Base-by-base conservation (phyloP, 1,284 basidiomycete species). In the Rhizoctonia solani region DNA sequence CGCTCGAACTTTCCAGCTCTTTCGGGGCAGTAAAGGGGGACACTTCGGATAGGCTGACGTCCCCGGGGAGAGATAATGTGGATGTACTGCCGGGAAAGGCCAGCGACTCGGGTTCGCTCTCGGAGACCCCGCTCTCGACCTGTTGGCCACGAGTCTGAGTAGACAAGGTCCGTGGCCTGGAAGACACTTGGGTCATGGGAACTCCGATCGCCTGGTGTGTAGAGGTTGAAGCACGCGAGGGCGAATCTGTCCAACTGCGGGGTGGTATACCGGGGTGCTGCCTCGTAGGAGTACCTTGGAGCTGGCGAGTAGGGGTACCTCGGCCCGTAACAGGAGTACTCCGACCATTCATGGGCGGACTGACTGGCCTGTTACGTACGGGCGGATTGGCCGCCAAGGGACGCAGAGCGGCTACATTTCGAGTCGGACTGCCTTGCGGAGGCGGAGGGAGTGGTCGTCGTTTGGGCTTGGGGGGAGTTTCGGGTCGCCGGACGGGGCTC, bases 71-170 rank as follows among this genome's bases (percentile, higher is more conserved):
- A 21, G 34, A 42, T 2, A 65, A 21, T 9, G 61, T 65, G n/a
- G 61, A 65, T 21, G 23, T 23, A 21, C 61, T 65, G 1, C 49
- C 61, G 23, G 61, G 61, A 30, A 65, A 65, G 37, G 61, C 21
- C n/a, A 65, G 27, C 37, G 49, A 53, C 49, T 65, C 61, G 1
- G 61, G 49, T n/a, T 65, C 61, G 37, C 49, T 53, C 27, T 65
- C 61, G 1, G 61, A 65, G 19, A 37, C 21, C 19, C 27, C 34
- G 21, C 54, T 37, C 23, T 37, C 55, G 30, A 16, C 5, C 1
- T 1, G 27, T 11, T 52, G 16, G 11, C 16, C 23, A 6, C 44
- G 44, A 19, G 9, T 46, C 6, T 46, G 44, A 19, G 44, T 46
- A 6, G 44, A 46, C 4, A 44, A 14, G 9, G 19, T 44, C 6